phyloP scores from a whole-genome alignment of 805 yeast genomes.

The Pichia membranifaciens region DNA sequence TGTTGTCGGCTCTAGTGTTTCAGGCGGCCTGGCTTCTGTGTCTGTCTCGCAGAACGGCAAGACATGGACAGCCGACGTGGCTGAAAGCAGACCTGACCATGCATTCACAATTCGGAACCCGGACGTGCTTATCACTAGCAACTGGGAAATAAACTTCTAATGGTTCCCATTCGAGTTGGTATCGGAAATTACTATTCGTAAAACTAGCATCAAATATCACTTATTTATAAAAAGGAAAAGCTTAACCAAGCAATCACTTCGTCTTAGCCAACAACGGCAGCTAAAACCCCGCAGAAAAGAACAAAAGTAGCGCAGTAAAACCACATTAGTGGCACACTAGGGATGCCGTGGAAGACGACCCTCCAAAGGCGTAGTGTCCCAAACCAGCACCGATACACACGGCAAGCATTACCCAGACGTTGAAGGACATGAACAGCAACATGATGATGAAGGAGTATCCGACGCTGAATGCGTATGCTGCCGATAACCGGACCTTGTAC shows the following conservation, averaged over 20 bases:
- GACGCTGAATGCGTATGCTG: conserved; percentile 36
- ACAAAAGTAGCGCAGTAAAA: neutral
- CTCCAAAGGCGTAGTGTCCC: conserved; percentile 32
- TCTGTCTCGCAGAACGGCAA: conserved; percentile 30
- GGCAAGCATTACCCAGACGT: conserved; percentile 41
- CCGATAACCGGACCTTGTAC: conserved; percentile 27
- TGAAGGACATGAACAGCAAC: conserved; percentile 45
- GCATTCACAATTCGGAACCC: conserved; percentile 44
- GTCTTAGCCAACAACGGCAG: too few species aligned
- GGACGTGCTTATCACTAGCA: conserved; percentile 35
- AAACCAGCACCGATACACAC: conserved; percentile 37
- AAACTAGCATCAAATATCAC: too few species aligned
- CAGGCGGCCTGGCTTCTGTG: conserved; percentile 12
- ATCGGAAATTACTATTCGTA: too few species aligned
- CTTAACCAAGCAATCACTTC: too few species aligned
- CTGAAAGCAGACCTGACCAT: conserved; percentile 12
- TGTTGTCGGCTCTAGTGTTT: conserved; percentile 35
- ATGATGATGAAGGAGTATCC: conserved; percentile 40
- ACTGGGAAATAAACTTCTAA: conserved; percentile 38
- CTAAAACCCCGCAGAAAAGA: too few species aligned
- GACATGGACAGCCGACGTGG: conserved; percentile 33
- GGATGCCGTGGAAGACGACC: conserved; percentile 14
- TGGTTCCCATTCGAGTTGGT: too few species aligned
- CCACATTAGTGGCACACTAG: conserved; percentile 25
- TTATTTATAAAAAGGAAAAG: too few species aligned